Evolutionary conservation across 2,329 filamentous ascomycete species (phyloP).

Genomic region (Cordyceps pruinosa): DNA sequence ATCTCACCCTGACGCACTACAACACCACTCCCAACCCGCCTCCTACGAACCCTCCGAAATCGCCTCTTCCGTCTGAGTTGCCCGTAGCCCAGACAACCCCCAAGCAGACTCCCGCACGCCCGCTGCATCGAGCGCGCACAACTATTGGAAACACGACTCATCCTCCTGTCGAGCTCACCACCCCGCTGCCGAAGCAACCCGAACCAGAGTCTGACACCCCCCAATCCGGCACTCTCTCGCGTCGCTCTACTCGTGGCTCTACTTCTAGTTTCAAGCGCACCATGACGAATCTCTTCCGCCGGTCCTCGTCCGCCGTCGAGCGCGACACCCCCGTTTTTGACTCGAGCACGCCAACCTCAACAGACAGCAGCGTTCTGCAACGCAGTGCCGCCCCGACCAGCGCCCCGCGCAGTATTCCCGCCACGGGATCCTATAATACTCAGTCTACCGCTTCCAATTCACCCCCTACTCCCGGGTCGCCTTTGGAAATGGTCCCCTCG

Average conservation of each 20-base stretch:
- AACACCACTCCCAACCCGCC: constrained; percentile 10
- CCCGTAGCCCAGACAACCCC: constrained; percentile 12
- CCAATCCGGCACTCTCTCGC: constrained; percentile 26
- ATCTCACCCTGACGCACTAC: constrained; percentile 4
- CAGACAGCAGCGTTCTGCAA: constrained; percentile 19
- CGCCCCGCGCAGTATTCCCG: constrained; percentile 21
- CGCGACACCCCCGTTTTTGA: constrained; percentile 19
- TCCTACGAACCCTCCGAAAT: constrained; percentile 5
- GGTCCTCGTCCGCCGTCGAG: constrained; percentile 31
- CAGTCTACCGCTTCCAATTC: constrained; percentile 45
- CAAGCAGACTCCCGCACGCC: constrained; percentile 10
- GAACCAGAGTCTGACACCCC: constrained; percentile 1
- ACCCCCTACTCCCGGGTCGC: constrained; percentile 43
- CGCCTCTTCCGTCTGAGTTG: background rate
- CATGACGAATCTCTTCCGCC: constrained; percentile 43
- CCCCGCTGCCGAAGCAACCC: background rate
- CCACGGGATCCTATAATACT: constrained; percentile 31
- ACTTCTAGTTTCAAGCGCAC: constrained; percentile 41
- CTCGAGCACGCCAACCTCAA: constrained; percentile 14
- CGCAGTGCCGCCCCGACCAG: constrained; percentile 29
- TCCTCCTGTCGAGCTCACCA: background rate
- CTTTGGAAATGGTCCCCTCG: constrained; percentile 34
- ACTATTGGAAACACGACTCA: constrained; percentile 2
- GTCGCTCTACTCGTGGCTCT: constrained; percentile 36
- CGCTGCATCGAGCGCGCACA: constrained; percentile 6